Conservation (phyloP, 2,329 filamentous ascomycete species). For the Claviceps sp. region DNA sequence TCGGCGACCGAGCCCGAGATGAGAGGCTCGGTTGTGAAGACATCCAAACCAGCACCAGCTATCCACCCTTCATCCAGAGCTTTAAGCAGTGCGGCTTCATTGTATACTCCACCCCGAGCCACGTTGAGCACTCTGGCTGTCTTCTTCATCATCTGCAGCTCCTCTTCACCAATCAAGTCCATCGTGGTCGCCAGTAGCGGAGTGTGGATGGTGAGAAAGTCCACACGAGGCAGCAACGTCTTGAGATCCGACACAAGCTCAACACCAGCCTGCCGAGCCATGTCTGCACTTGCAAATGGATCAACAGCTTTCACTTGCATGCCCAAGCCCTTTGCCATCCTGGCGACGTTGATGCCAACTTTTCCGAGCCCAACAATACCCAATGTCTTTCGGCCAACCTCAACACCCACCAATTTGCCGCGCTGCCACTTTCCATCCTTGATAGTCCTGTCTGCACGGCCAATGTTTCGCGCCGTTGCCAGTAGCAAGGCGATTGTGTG, state of each 20-base stretch:
- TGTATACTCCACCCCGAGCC: constrained; percentile 66
- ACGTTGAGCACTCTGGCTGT: constrained; percentile 67
- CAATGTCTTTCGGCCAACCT: constrained; percentile 64
- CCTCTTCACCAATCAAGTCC: constrained; percentile 54
- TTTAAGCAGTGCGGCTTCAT: constrained; percentile 57
- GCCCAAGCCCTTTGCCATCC: constrained; percentile 63
- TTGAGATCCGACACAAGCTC: constrained; percentile 41
- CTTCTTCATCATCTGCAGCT: constrained; percentile 58
- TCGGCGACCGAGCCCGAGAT: constrained; percentile 39
- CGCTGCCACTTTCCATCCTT: constrained; percentile 67
- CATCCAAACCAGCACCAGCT: constrained; percentile 65
- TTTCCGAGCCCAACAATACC: constrained; percentile 73
- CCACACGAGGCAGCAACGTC: constrained; percentile 50
- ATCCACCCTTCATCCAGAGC: constrained; percentile 60
- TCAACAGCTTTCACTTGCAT: constrained; percentile 67
- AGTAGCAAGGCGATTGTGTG: constrained; percentile 65
- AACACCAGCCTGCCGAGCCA: constrained; percentile 56
- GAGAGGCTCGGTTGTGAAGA: constrained; percentile 65
- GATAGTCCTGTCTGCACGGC: constrained; percentile 53
- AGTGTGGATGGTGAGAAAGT: constrained; percentile 73
- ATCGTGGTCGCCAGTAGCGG: constrained; percentile 65
- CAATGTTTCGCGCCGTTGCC: constrained; percentile 60
- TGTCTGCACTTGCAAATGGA: constrained; percentile 62
- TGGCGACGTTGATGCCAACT: constrained; percentile 66
- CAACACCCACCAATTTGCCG: constrained; percentile 59